Evolutionary conservation across 1,139 yeast species (phyloP), one percentile per base, ranked within the genome.

Genomic region (Hanseniaspora uvarum): DNA sequence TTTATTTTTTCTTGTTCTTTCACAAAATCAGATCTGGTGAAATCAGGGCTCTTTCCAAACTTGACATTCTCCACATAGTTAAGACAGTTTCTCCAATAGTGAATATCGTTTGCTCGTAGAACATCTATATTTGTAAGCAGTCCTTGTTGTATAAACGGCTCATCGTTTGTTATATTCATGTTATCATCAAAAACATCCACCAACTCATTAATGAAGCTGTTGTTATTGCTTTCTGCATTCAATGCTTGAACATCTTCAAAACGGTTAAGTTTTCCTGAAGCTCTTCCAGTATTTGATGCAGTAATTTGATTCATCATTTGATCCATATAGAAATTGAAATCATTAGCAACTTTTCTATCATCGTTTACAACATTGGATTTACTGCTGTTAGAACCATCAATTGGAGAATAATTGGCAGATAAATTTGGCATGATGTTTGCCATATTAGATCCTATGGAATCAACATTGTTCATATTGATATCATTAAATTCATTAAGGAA

Each of bases 1-100:
- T 40, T 39, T 2, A 48, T 31, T 14, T 24, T 39, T n/a, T 48
- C 52, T 40, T 48, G 52, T 12, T 48, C 46, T 26, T 43, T 39
- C 12, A 48, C 37, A 40, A 48, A 48, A 39, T 48, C 52, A 7
- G 52, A 36, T 34, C 44, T 48, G n/a, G 52, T 39, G n/a, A 40
- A 48, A 8, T 48, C 40, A 24, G 19, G 23, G 16, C 30, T 31
- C 26, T 40, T 40, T 11, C 52, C 52, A 48, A 48, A 48, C 7
- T 24, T 43, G 7, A 33, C 34, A 24, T 48, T 48, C 21, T 40
- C 52, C 18, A 48, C 46, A 40, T 23, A 48, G 7, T 36, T 36
- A 2, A 48, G 7, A 26, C 52, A 48, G 7, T 24, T 48, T 31
- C 40, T 48, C 52, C 52, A 48, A 16, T 48, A 48, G n/a, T 40